These are phyloP conservation scores for Quercus cerris DNA, from an alignment of 306 rosid species.

Conservation along the genomic window DNA sequence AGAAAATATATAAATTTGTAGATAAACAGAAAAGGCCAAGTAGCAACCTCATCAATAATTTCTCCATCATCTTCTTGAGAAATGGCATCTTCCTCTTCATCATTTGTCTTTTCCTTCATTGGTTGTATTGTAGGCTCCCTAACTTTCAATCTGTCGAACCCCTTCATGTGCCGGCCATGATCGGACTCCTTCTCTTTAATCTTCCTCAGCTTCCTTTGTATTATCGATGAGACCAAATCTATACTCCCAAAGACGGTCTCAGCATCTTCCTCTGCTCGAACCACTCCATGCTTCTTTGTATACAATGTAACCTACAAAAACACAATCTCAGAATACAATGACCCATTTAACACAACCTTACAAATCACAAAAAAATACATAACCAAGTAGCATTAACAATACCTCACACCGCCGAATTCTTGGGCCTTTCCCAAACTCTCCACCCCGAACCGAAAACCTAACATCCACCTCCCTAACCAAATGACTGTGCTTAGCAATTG, in stretches of 20 bases:
- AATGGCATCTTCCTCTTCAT: constrained; percentile 28
- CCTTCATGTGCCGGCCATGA: constrained; percentile 94
- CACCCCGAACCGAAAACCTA: constrained; percentile 81
- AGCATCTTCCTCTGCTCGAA: constrained; percentile 84
- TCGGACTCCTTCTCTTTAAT: constrained; percentile 87
- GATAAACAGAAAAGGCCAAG: background rate
- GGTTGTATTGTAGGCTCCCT: constrained; percentile 44
- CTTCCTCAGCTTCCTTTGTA: constrained; percentile 93
- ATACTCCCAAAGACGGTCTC: constrained; percentile 80
- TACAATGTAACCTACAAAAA: constrained; percentile 67
- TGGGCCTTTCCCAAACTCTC: constrained; percentile 87
- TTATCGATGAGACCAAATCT: constrained; percentile 81
- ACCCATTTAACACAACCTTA: background rate
- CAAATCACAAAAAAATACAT: constrained; percentile 3
- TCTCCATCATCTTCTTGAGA: constrained; percentile 43
- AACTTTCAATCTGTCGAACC: constrained; percentile 64
- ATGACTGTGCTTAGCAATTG: constrained; percentile 79
- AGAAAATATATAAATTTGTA: background rate
- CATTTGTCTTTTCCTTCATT: constrained; percentile 26
- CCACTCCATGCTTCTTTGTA: constrained; percentile 83
- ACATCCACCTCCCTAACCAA: constrained; percentile 89
- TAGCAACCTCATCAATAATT: constrained; percentile 57
- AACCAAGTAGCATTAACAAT: background rate
- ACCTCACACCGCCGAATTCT: constrained; percentile 83
- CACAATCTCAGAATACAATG: constrained; percentile 4